Conservation (phyloP, 192 early-diverging fungal genomes). For the Piromyces finnis region DNA sequence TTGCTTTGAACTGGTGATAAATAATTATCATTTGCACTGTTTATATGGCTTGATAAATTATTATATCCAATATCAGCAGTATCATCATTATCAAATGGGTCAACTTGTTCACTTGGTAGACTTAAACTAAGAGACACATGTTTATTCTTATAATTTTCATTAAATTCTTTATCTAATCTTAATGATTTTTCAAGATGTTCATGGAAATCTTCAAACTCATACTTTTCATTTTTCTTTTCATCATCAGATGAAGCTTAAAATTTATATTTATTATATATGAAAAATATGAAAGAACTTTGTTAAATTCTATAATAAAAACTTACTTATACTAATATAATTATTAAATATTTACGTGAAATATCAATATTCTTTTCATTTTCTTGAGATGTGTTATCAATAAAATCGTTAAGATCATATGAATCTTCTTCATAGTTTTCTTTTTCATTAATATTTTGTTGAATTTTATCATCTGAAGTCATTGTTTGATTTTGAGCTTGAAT, state of each 20-base stretch:
- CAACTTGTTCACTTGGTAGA: background rate
- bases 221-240: background rate
- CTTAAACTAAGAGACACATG: background rate
- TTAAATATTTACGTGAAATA: too few relatives aligned
- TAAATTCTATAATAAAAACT: too few relatives aligned
- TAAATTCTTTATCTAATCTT: background rate
- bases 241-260: background rate
- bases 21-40: background rate
- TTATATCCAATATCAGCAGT: background rate
- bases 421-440: too few relatives aligned
- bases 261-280: too few relatives aligned
- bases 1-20: too few relatives aligned
- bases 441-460: too few relatives aligned
- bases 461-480: too few relatives aligned
- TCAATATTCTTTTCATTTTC: background rate
- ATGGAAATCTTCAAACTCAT: background rate
- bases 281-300: too few relatives aligned
- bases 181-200: background rate
- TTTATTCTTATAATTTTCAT: background rate
- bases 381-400: too few relatives aligned
- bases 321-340: too few relatives aligned
- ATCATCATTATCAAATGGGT: background rate
- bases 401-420: too few relatives aligned
- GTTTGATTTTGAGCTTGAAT: too few relatives aligned
- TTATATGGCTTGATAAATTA: background rate